Base-by-base conservation (phyloP, 2,329 filamentous ascomycete species). In the Metarhizium guizhouense region DNA sequence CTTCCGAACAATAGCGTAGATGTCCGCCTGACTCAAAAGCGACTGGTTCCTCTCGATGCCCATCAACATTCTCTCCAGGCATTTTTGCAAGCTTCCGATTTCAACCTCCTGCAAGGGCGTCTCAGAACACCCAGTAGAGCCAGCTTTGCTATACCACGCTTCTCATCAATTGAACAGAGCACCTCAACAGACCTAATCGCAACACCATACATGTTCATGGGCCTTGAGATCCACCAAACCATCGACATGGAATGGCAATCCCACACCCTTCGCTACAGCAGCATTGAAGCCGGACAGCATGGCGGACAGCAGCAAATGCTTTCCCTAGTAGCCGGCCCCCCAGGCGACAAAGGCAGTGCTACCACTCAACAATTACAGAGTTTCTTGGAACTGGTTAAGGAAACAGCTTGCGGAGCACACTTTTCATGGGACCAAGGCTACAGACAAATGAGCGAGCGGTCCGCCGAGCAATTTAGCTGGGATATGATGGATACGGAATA, bases 301-400 rank as follows among this genome's bases (percentile, higher is more conserved):
- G 76, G 75, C 52, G 79, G 79, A 6, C 75, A 74, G 13, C 72
- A 77, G n/a, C 73, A 76, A 20, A 76, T 80, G 62, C 64, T 84
- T 29, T 73, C 70, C 2, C 70, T 84, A 18, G 57, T 62, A 20
- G 55, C 59, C 16, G 58, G 61, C 3, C 49, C n/a, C 11, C 51
- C 52, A 2, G 29, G 18, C 11, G 11, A 14, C 38, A 13, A 36
- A 11, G 30, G 48, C 14, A 32, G 18, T 6, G 49, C 48, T 1
- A 6, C 36, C 0, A 45, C 18, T 0, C 6, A n/a, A 4, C 50
- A 18, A 40, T 43, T 18, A 18, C 18, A 1, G 45, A 56, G 11
- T 48, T 72, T 69, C 52, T 52, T 70, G 29, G 53, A 62, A 29
- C 59, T 66, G 2, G 69, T 67, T 1, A 57, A 68, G 29, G 64